Evolutionary conservation across 345 rosid species (phyloP), one percentile per base, ranked within the genome.

Genomic region (Anacardium occidentale): DNA sequence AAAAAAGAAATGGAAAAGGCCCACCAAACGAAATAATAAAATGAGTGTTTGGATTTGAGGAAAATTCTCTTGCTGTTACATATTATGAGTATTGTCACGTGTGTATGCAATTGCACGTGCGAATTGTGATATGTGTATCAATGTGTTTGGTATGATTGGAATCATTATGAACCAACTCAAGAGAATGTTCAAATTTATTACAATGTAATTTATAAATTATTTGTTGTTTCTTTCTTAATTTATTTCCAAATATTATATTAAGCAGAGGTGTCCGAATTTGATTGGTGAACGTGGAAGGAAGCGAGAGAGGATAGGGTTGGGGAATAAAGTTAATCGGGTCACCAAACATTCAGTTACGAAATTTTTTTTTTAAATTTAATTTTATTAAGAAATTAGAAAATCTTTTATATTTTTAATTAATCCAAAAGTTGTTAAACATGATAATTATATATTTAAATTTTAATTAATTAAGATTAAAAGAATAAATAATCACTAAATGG

Each of bases 41-140:
- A 70, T 4, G 62, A 59, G 78, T 81, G 82, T 82, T 79, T 77
- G 84, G 72, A 80, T 79, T 77, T 61, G 62, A 80, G 65, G 77
- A 71, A 58, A 75, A 65, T 75, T 82, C 59, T 37, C 20, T 4
- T 58, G 34, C 20, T 42, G 1, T 2, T 34, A 21, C 4, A 7
- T 68, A 12, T 20, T 32, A 29, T 7, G 61, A 7, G 4, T 48
- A 62, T 40, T 55, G 2, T 21, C 71, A n/a, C 65, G 81, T 52
- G 68, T 47, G 64, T 60, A 52, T 26, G 67, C 29, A 62, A 21
- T 57, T 64, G 71, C 69, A 26, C 32, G 53, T 69, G 64, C 29
- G 56, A 45, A 11, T 24, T 25, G 12, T 26, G 18, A 48, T 50
- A 2, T 29, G 40, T 64, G 21, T 24, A 64, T 25, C 37, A 42